phyloP scores from a whole-genome alignment of 2,329 filamentous ascomycete species.

The Paracamarosporium sp. region DNA sequence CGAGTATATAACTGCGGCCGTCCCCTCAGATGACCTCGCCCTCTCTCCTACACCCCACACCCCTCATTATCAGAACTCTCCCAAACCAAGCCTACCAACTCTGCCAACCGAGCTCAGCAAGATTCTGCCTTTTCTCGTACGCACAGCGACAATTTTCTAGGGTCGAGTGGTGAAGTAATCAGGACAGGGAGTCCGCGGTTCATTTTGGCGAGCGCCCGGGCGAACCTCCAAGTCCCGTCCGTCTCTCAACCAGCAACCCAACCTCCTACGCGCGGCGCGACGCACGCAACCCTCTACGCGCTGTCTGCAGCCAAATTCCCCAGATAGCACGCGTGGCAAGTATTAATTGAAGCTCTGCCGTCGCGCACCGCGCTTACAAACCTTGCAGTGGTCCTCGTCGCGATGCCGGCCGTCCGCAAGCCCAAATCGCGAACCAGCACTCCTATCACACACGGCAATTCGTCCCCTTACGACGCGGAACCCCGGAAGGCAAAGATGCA shows the following conservation, averaged over 20 bases:
- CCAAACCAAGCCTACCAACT: neutral
- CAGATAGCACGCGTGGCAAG: slow-evolving; percentile 42
- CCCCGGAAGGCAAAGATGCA: slow-evolving; percentile 43
- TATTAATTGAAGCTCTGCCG: slow-evolving; percentile 18
- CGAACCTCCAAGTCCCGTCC: slow-evolving; percentile 3
- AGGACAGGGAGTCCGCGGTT: slow-evolving; percentile 14
- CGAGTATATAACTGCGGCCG: slow-evolving; percentile 5
- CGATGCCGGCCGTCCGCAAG: slow-evolving; percentile 48
- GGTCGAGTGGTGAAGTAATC: slow-evolving; percentile 15
- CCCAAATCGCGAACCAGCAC: slow-evolving; percentile 46
- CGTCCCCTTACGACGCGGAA: slow-evolving; percentile 30
- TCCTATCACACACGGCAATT: slow-evolving; percentile 39
- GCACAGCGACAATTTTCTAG: neutral
- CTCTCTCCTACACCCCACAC: slow-evolving; percentile 7
- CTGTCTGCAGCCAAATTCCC: slow-evolving; percentile 31
- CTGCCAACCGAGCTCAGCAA: neutral
- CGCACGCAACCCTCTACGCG: slow-evolving; percentile 35
- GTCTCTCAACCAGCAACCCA: slow-evolving; percentile 23
- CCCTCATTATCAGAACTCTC: neutral
- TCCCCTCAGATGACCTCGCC: neutral
- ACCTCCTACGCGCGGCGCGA: slow-evolving; percentile 35
- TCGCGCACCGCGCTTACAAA: slow-evolving; percentile 39
- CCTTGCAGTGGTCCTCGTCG: slow-evolving; percentile 33
- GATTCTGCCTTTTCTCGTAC: neutral
- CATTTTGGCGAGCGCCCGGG: slow-evolving; percentile 9